Evolutionary conservation across 352 stramenopile species (phyloP), one percentile per base, ranked within the genome.

Genomic region (Globisporangium okanoganense): DNA sequence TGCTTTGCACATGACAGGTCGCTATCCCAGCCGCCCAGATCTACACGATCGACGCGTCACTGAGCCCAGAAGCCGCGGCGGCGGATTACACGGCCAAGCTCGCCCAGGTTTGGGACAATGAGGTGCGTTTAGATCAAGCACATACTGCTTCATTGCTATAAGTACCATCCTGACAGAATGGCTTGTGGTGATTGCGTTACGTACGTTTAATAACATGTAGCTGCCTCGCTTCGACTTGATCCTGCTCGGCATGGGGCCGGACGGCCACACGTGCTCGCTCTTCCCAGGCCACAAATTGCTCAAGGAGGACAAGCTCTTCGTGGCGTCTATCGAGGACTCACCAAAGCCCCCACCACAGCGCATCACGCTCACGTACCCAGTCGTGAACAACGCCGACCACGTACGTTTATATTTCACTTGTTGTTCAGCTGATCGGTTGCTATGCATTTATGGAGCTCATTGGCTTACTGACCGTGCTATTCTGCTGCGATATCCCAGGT

Each of bases 221-320:
- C 69, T 92, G 10, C 92, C 94, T 40, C 79, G 80, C 62, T 96
- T 99, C 51, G 97, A 99, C 71, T 70, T 98, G 57, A 91, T 98
- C 22, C 66, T 99, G 40, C 79, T 99, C 3, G 97, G 97, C 38
- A 98, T 99, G 83, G 97, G 97, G 22, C 96, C 97, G 5, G 97
- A 99, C 71, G 97, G 97, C 13, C 97, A 99, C 82, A 99, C 97
- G 18, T 98, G 95, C 72, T 99, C 94, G 52, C 82, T 99, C 20
- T 99, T 99, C 76, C 97, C 97, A 0, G 85, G 82, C 33, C 97
- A 99, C 72, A 63, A 75, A 45, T 78, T 99, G 33, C 67, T 99
- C n/a, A 56, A 89, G 64, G 82, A 98, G 71, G 72, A 73, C 16
- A 72, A 69, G 55, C 69, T 85, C 29, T 90, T 93, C 35, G 96